Conservation (phyloP, 345 rosid genomes). For the Populus simonii region DNA sequence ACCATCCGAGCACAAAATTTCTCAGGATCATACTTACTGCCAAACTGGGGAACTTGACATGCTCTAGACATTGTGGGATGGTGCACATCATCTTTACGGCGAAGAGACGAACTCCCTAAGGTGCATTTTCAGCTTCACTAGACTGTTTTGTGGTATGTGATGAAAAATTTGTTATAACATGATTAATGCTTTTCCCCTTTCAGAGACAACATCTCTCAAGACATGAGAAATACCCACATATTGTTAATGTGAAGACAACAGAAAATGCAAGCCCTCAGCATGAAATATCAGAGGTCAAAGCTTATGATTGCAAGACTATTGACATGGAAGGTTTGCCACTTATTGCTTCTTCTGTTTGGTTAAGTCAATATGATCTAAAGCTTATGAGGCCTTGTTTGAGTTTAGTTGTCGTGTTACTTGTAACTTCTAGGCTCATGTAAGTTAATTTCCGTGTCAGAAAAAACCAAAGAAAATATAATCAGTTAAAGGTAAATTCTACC, state of each 20-base stretch:
- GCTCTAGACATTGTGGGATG: slow-evolving; percentile 74
- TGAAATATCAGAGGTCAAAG: slow-evolving; percentile 30
- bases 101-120: slow-evolving; percentile 64
- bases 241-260: slow-evolving; percentile 44
- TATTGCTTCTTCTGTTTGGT: slow-evolving; percentile 5
- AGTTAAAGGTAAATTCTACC: background rate
- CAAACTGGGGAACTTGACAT: slow-evolving; percentile 49
- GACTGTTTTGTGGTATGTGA: slow-evolving; percentile 3
- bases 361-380: background rate
- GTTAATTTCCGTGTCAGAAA: background rate
- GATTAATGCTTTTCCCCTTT: slow-evolving; percentile 1
- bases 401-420: slow-evolving; percentile 2
- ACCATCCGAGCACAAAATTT: no score
- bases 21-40: background rate
- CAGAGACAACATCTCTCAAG: slow-evolving; percentile 48
- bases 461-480: background rate
- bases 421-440: background rate
- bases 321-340: slow-evolving; percentile 64
- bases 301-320: slow-evolving; percentile 26
- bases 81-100: slow-evolving; percentile 87
- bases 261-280: slow-evolving; percentile 19
- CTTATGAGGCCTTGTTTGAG: slow-evolving; percentile 6
- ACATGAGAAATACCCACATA: slow-evolving; percentile 56
- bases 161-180: slow-evolving; percentile 8
- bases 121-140: slow-evolving; percentile 24